These are phyloP conservation scores for Leishmania major DNA, from an alignment of 208 protist species.

Conservation along the genomic window DNA sequence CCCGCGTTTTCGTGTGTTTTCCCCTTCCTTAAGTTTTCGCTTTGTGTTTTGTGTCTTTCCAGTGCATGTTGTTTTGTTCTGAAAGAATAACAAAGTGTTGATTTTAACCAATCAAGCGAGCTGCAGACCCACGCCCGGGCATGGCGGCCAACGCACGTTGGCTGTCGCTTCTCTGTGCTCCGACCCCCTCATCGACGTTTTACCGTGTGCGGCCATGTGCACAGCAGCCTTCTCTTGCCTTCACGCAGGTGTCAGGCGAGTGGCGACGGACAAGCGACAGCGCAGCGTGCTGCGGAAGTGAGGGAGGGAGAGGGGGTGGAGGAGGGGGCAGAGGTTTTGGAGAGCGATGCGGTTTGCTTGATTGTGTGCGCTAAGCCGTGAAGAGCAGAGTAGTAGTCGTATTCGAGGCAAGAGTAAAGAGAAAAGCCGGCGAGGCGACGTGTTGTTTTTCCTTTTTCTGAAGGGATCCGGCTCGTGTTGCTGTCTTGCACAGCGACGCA, in stretches of 20 bases:
- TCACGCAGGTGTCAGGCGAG: background rate
- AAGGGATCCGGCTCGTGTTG: background rate
- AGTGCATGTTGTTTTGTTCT: background rate
- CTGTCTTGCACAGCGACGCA: background rate
- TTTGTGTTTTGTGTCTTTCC: constrained; percentile 8
- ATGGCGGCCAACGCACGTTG: background rate
- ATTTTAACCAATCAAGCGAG: background rate
- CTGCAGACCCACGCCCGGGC: background rate
- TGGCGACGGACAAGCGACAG: background rate
- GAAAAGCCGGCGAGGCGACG: background rate
- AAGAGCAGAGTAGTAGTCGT: no score
- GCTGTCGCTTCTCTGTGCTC: background rate
- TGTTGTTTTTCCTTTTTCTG: background rate
- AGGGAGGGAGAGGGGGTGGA: background rate
- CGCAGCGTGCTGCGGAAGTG: background rate
- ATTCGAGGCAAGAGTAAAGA: background rate
- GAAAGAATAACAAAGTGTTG: no score
- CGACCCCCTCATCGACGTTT: background rate
- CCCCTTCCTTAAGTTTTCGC: no score
- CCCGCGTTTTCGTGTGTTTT: no score
- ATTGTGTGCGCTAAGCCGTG: background rate
- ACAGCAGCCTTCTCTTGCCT: background rate
- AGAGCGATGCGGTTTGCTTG: background rate
- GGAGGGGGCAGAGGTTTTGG: background rate
- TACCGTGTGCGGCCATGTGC: background rate